These are phyloP conservation scores for Pseudogymnoascus sp. DNA, from an alignment of 2,329 filamentous ascomycete species.

Conservation along the genomic window DNA sequence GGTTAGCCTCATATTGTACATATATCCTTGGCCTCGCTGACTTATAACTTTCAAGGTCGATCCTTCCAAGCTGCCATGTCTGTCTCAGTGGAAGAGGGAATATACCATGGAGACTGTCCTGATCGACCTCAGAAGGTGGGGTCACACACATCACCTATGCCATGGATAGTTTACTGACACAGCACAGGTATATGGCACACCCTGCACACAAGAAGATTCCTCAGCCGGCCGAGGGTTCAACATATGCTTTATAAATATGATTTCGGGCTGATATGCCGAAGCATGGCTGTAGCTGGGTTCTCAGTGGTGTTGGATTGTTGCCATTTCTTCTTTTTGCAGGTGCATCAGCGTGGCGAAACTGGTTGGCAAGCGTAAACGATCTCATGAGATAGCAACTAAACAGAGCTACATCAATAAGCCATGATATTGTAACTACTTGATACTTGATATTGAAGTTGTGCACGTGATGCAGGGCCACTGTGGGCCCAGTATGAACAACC, in stretches of 20 bases:
- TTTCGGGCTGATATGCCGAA: not conserved
- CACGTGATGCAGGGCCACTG: not conserved
- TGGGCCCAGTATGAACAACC: not conserved
- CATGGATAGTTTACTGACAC: slow-evolving; percentile 21
- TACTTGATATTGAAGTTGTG: not conserved
- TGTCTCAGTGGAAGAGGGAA: slow-evolving; percentile 84
- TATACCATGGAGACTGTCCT: slow-evolving; percentile 94
- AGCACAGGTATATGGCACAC: slow-evolving; percentile 79
- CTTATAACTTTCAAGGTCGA: slow-evolving; percentile 54
- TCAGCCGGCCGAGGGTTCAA: slow-evolving; percentile 82
- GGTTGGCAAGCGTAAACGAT: slow-evolving; percentile 13
- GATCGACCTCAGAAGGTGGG: slow-evolving; percentile 73
- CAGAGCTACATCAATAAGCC: slow-evolving; percentile 6
- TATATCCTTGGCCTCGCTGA: not conserved
- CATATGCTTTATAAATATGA: slow-evolving; percentile 33
- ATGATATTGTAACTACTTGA: not conserved
- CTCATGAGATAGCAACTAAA: slow-evolving; percentile 8
- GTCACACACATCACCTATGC: slow-evolving; percentile 4
- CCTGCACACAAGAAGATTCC: slow-evolving; percentile 89
- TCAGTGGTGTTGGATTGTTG: slow-evolving; percentile 11
- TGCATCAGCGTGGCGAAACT: slow-evolving; percentile 32
- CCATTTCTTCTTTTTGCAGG: slow-evolving; percentile 16
- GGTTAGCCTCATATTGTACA: slow-evolving; percentile 35
- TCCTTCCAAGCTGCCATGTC: slow-evolving; percentile 71
- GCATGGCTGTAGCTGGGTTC: not conserved